Evolutionary conservation across 306 rosid species (phyloP).

Genomic region (Vachellia pachyceras): DNA sequence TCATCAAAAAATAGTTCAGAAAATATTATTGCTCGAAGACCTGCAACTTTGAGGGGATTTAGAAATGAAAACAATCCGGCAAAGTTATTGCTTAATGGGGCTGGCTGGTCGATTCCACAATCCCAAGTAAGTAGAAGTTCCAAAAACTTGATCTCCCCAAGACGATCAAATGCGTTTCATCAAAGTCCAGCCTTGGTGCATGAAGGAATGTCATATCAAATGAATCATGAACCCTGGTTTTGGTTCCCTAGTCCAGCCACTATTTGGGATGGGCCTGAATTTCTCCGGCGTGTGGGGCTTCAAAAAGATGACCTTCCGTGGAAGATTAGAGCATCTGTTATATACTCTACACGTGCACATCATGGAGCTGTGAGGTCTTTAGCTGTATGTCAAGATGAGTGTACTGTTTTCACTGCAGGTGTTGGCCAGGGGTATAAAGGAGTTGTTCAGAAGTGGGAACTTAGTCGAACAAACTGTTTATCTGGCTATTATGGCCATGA

Average conservation of each 20-base stretch:
- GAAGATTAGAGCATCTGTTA: constrained; percentile 93
- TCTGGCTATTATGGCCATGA: constrained; percentile 95
- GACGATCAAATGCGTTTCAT: constrained; percentile 50
- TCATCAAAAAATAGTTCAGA: constrained; percentile 71
- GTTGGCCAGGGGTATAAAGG: constrained; percentile 95
- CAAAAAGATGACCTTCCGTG: constrained; percentile 93
- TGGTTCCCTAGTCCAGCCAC: constrained; percentile 92
- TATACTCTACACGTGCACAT: constrained; percentile 88
- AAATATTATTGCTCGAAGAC: constrained; percentile 55
- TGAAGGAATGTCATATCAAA: constrained; percentile 56
- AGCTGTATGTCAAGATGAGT: constrained; percentile 85
- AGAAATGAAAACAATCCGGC: constrained; percentile 86
- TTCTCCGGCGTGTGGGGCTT: constrained; percentile 85
- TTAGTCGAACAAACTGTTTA: constrained; percentile 70
- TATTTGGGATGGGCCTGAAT: constrained; percentile 95
- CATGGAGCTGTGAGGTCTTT: constrained; percentile 90
- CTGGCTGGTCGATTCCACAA: constrained; percentile 99
- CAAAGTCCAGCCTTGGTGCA: constrained; percentile 58
- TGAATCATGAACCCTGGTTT: constrained; percentile 90
- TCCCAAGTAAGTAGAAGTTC: constrained; percentile 84
- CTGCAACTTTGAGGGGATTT: constrained; percentile 54
- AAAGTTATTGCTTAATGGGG: constrained; percentile 90
- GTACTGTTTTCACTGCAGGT: constrained; percentile 86
- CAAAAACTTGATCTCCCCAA: constrained; percentile 74
- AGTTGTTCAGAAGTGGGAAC: constrained; percentile 93